Conservation (phyloP, 768 basidiomycete genomes). For the Fomitopsis serialis region DNA sequence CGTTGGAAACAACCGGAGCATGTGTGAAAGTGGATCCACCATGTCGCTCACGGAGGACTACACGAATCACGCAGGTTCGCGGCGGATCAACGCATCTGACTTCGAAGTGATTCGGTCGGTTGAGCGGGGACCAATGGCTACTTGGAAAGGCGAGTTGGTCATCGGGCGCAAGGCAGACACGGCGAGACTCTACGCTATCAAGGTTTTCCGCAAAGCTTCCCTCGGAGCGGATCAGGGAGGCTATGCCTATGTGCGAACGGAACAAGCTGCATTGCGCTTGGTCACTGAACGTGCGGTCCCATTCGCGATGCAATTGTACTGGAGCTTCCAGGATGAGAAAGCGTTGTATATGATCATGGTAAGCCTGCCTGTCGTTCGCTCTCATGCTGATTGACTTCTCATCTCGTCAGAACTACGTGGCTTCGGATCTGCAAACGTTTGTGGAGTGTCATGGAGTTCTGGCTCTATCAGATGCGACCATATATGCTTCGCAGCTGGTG, state of each 20-base stretch:
- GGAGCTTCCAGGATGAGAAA: constrained; percentile 36
- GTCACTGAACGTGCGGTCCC: constrained; percentile 29
- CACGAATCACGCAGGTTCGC: background rate
- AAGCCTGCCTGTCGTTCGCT: constrained; percentile 5
- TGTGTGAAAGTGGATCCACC: constrained; percentile 17
- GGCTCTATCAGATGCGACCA: constrained; percentile 28
- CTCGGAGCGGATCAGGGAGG: background rate
- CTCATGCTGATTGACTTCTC: background rate
- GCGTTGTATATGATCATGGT: constrained; percentile 37
- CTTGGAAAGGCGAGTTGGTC: constrained; percentile 11
- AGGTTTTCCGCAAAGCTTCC: constrained; percentile 9
- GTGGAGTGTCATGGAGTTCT: constrained; percentile 26
- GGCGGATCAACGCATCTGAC: constrained; percentile 4
- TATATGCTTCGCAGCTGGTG: constrained; percentile 48
- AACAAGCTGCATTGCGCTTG: constrained; percentile 32
- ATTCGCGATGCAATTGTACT: constrained; percentile 35
- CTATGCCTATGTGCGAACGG: constrained; percentile 8
- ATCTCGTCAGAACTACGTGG: constrained; percentile 19
- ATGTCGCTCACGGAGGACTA: constrained; percentile 2
- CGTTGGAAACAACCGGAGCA: background rate
- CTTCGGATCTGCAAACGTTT: background rate
- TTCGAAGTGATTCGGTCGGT: constrained; percentile 16
- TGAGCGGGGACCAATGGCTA: background rate
- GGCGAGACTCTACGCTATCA: constrained; percentile 8
- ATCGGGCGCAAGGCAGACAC: constrained; percentile 9